Evolutionary conservation across 1,284 basidiomycete genomes (phyloP), one percentile per base, ranked within the genome.

Genomic region (Porogramme epimiltina): DNA sequence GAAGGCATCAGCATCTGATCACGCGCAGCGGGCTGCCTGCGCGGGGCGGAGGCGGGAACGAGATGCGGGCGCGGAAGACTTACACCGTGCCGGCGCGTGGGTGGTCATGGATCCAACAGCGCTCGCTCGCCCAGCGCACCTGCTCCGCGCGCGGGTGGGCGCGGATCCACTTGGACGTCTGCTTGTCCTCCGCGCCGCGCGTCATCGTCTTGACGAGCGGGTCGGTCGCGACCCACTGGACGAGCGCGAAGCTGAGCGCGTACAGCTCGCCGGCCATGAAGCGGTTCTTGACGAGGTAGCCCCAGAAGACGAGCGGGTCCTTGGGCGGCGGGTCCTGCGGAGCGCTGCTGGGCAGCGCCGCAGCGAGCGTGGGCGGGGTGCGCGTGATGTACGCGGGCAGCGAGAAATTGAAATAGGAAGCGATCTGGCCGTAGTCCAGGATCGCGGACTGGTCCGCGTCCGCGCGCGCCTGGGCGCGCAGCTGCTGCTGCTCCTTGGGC

Each of bases 181-280:
- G 87, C 70, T 98, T 96, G 73, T 99, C 96, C 74, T 99, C 96
- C 6, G 93, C 91, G 16, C 97, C 96, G 46, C 79, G 81, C 15
- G 82, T 85, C 66, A 92, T 72, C 19, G 78, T 73, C 58, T 84
- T 84, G 16, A 96, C 80, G 8, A 74, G 73, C 8, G 85, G 77
- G 51, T 93, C 90, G 31, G 79, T 82, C 22, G 93, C 85, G 13
- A 95, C 79, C 84, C 92, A 98, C 55, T 90, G 78, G n/a, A 95
- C 93, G 49, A 99, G 76, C 66, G 89, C 89, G 78, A 87, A 91
- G 46, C 92, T 95, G 24, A 99, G 75, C 9, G 87, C 95, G 70
- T 99, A 99, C 54, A 94, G 73, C 70, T 99, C 95, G 20, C 96
- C 96, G 3, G 86, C 96, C 95, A 99, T 98, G 73, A 98, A 98